These are phyloP conservation scores for Cyclotella baltica DNA, from an alignment of 108 stramenopile genomes.

Conservation along the genomic window DNA sequence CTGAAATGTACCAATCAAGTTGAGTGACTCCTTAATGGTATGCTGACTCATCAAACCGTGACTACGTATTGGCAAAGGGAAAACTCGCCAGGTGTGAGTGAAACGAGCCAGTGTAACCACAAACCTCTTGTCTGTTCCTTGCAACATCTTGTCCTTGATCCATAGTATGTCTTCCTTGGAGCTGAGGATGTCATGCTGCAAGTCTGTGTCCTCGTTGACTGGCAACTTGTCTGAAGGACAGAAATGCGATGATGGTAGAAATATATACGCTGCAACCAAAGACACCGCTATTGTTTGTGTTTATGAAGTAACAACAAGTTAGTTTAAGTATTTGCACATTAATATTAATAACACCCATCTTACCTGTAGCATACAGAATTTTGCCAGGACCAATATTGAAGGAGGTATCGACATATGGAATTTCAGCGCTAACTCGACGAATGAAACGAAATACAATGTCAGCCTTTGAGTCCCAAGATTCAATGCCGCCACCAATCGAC, in stretches of 20 bases:
- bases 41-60: slow-evolving; percentile 53
- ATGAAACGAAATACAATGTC: slow-evolving; percentile 43
- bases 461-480: slow-evolving; percentile 48
- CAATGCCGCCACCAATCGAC: slow-evolving; percentile 25
- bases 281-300: no score
- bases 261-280: slow-evolving; percentile 77
- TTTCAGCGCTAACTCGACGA: slow-evolving; percentile 37
- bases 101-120: slow-evolving; percentile 63
- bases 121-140: slow-evolving; percentile 72
- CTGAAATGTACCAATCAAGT: slow-evolving; percentile 56
- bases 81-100: slow-evolving; percentile 76
- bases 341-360: no score
- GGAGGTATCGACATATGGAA: slow-evolving; percentile 74
- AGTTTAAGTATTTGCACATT: no score
- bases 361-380: slow-evolving; percentile 66
- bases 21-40: slow-evolving; percentile 51
- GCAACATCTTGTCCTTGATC: slow-evolving; percentile 51
- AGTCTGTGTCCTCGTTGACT: slow-evolving; percentile 18
- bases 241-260: slow-evolving; percentile 72
- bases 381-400: slow-evolving; percentile 74
- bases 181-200: neutral
- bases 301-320: neutral
- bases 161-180: slow-evolving; percentile 40
- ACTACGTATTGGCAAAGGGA: slow-evolving; percentile 72
- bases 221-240: slow-evolving; percentile 31